These are phyloP conservation scores for Herpotrichia juniperi DNA, from an alignment of 2,329 filamentous ascomycete genomes.

Conservation along the genomic window DNA sequence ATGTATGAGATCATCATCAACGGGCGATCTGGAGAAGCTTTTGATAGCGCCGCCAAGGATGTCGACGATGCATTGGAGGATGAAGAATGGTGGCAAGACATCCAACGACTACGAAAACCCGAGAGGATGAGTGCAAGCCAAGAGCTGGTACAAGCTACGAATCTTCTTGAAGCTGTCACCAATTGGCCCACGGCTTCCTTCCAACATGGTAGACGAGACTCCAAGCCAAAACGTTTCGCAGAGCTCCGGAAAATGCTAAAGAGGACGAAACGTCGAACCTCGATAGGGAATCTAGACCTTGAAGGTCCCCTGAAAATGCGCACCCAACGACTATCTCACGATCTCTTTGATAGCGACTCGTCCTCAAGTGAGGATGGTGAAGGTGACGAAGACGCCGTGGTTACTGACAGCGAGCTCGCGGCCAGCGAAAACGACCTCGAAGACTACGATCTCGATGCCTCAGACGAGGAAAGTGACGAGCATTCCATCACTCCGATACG, in stretches of 20 bases:
- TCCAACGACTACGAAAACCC: slow-evolving; percentile 59
- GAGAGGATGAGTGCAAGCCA: slow-evolving; percentile 47
- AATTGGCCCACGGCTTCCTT: slow-evolving; percentile 62
- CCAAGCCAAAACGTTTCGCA: slow-evolving; percentile 56
- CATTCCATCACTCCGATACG: slow-evolving; percentile 18
- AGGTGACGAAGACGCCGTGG: slow-evolving; percentile 35
- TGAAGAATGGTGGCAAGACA: slow-evolving; percentile 83
- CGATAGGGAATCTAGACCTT: slow-evolving; percentile 57
- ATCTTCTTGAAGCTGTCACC: slow-evolving; percentile 50
- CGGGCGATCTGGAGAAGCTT: slow-evolving; percentile 60
- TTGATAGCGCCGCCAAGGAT: slow-evolving; percentile 62
- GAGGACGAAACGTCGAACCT: slow-evolving; percentile 61
- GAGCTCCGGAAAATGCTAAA: slow-evolving; percentile 68
- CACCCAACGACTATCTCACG: slow-evolving; percentile 72
- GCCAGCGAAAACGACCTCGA: slow-evolving; percentile 39
- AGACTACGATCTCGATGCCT: slow-evolving; percentile 43
- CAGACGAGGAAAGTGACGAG: slow-evolving; percentile 32
- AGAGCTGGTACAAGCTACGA: slow-evolving; percentile 52
- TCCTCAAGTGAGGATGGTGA: slow-evolving; percentile 46
- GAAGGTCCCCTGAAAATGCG: slow-evolving; percentile 76
- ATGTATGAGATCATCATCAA: slow-evolving; percentile 81
- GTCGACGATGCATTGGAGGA: slow-evolving; percentile 71
- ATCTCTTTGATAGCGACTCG: slow-evolving; percentile 57
- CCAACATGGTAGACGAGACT: slow-evolving; percentile 55
- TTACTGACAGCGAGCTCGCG: slow-evolving; percentile 35